Evolutionary conservation across 2,329 filamentous ascomycete species (phyloP).

Genomic region (Penicillium sp.): DNA sequence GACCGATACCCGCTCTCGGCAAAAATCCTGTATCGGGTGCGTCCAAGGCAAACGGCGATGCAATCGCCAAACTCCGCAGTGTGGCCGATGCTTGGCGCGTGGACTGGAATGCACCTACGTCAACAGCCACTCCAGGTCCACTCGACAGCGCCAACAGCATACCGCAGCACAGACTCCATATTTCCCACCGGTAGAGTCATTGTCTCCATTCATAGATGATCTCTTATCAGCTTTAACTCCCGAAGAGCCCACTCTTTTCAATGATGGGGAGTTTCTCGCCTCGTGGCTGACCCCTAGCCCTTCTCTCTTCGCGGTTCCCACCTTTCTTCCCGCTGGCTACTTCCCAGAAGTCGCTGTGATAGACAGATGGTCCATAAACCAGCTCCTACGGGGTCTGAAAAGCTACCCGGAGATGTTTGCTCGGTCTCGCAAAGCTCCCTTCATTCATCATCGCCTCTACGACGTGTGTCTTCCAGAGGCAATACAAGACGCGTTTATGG

Average conservation of each 20-base stretch:
- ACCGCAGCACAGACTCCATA: not conserved
- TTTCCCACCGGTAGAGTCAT: not conserved
- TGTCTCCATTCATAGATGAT: not conserved
- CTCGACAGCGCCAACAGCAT: not conserved
- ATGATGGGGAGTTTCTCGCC: not conserved
- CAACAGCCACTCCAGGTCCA: not conserved
- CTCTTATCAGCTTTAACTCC: not conserved
- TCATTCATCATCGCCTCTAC: constrained; percentile 18
- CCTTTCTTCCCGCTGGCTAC: not conserved
- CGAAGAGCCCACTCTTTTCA: not conserved
- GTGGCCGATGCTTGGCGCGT: constrained; percentile 13
- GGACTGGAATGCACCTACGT: constrained; percentile 16
- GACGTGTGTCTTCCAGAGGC: constrained; percentile 15
- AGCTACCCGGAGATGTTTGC: constrained; percentile 11
- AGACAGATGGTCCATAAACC: not conserved
- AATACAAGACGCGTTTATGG: constrained; percentile 16
- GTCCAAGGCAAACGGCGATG: constrained; percentile 19
- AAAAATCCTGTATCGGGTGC: constrained; percentile 19
- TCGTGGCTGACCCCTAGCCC: not conserved
- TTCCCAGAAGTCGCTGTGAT: not conserved
- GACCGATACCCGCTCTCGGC: constrained; percentile 8
- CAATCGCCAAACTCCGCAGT: constrained; percentile 21
- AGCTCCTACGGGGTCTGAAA: constrained; percentile 7
- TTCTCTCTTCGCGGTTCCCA: not conserved
- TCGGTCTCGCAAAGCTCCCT: constrained; percentile 6